A percentile compares a stretch with the other conserved stretches of the same genome.
These are phyloP conservation scores for Gilbertella persicaria DNA, from an alignment of 371 early-diverging fungal genomes.

Conservation along the genomic window DNA sequence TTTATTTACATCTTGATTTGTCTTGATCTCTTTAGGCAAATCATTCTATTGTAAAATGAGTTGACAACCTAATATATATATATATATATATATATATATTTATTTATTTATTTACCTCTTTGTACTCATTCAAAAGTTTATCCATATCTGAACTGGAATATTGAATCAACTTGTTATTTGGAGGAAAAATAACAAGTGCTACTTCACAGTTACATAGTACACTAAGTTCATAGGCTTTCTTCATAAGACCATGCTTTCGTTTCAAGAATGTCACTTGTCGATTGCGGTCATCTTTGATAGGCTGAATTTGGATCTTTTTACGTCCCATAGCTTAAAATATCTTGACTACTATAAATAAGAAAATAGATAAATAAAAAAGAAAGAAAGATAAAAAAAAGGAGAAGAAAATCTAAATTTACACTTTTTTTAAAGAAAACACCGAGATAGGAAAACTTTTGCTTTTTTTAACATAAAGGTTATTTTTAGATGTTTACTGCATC, in stretches of 20 bases:
- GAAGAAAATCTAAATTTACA: neutral
- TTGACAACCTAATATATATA: no score
- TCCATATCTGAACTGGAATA: slow-evolving; percentile 93
- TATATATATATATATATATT: no score
- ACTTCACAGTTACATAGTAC: slow-evolving; percentile 98
- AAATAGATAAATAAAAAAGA: neutral
- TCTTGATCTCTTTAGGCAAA: slow-evolving; percentile 19
- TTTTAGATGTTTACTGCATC: neutral
- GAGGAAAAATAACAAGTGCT: slow-evolving; percentile 85
- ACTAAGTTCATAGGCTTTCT: slow-evolving; percentile 98
- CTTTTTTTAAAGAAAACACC: no score
- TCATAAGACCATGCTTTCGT: slow-evolving; percentile 98
- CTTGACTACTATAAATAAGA: neutral
- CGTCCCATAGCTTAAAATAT: slow-evolving; percentile 78
- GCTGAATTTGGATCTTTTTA: slow-evolving; percentile 95
- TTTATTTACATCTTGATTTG: slow-evolving; percentile 21
- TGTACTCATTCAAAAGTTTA: slow-evolving; percentile 35
- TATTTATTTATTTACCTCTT: slow-evolving; percentile 8
- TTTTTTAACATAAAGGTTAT: neutral
- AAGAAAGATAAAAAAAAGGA: neutral
- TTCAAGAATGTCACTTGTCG: slow-evolving; percentile 94
- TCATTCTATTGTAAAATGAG: slow-evolving; percentile 17
- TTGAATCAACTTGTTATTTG: slow-evolving; percentile 90
- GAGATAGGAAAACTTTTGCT: no score
- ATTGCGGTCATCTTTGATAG: slow-evolving; percentile 93